phyloP scores from a whole-genome alignment of 1,284 basidiomycete genomes.

The Exobasidium cylindrosporum region DNA sequence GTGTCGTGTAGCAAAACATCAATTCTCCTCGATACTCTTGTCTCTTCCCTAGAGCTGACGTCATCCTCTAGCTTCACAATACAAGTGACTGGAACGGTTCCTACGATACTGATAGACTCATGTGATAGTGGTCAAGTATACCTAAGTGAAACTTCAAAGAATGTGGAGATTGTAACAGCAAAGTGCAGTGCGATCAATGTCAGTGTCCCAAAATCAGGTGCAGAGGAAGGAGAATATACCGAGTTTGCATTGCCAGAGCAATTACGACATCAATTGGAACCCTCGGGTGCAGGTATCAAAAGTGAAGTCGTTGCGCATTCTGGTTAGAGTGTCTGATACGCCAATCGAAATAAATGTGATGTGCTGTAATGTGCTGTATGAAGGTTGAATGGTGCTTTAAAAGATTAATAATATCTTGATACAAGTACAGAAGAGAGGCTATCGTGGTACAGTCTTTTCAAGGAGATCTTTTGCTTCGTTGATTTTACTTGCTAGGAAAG shows the following conservation, averaged over 20 bases:
- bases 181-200: constrained; percentile 95
- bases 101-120: constrained; percentile 88
- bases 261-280: constrained; percentile 78
- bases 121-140: constrained; percentile 95
- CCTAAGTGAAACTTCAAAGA: constrained; percentile 76
- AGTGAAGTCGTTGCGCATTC: constrained; percentile 49
- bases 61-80: constrained; percentile 87
- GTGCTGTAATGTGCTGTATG: not conserved
- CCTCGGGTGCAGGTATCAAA: constrained; percentile 58
- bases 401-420: no score
- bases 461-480: constrained; percentile 49
- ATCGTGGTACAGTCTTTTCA: constrained; percentile 14
- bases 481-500: constrained; percentile 83
- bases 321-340: no score
- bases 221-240: constrained; percentile 85
- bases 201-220: constrained; percentile 77
- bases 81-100: constrained; percentile 83
- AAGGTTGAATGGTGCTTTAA: not conserved
- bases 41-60: constrained; percentile 83
- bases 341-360: no score
- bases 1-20: constrained; percentile 86
- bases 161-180: constrained; percentile 83
- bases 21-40: constrained; percentile 83
- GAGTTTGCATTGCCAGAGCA: constrained; percentile 94
- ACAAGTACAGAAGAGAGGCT: not conserved